phyloP scores from a whole-genome alignment of 768 basidiomycete genomes.

The Pleurotus platypus region DNA sequence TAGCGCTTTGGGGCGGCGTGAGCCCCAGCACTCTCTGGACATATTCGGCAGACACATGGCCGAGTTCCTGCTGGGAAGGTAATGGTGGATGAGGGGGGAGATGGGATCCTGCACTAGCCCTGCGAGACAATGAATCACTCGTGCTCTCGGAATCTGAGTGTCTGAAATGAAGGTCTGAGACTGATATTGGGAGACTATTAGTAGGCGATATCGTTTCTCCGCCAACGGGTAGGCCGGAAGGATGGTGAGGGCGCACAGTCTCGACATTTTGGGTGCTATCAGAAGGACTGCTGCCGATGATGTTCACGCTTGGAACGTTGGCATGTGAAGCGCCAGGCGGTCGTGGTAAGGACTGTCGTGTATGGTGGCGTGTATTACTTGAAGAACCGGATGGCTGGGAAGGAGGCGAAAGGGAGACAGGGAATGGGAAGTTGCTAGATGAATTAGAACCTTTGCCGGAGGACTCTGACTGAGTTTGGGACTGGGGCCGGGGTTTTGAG shows the following conservation, averaged over 20 bases:
- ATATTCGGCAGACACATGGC: constrained; percentile 13
- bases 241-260: constrained; percentile 26
- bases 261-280: constrained; percentile 16
- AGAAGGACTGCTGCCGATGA: constrained; percentile 5
- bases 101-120: constrained; percentile 27
- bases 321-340: background rate
- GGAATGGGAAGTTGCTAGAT: constrained; percentile 38
- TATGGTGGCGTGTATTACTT: constrained; percentile 13
- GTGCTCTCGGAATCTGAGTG: constrained; percentile 34
- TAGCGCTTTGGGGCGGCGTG: constrained; percentile 2
- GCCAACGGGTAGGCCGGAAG: constrained; percentile 21
- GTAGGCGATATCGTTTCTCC: constrained; percentile 41
- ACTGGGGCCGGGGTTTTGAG: constrained; percentile 4
- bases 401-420: constrained; percentile 42
- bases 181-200: constrained; percentile 53
- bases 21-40: constrained; percentile 25
- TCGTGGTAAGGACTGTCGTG: constrained; percentile 11
- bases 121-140: constrained; percentile 20
- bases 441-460: constrained; percentile 16
- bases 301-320: constrained; percentile 3
- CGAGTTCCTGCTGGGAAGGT: constrained; percentile 14
- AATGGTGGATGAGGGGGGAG: constrained; percentile 42
- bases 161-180: constrained; percentile 51
- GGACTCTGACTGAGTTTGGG: constrained; percentile 11
- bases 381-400: constrained; percentile 23